Percentiles rank a stretch among this genome's conserved stretches.
These are phyloP conservation scores for Fusarium multiceps DNA, from an alignment of 2,329 filamentous ascomycete species.

Conservation along the genomic window DNA sequence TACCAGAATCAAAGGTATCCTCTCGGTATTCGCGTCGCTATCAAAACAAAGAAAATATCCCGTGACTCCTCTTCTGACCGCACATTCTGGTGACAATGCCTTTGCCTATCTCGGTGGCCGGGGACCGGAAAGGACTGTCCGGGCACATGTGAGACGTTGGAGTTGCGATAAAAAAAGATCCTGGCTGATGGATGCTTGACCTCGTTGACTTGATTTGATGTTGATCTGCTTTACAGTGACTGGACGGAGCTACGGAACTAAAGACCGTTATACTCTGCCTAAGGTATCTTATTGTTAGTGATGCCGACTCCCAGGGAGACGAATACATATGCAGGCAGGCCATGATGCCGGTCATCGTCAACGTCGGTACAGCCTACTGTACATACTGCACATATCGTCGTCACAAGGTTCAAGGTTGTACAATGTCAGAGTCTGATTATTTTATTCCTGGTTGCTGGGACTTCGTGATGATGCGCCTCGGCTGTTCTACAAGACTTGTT, in stretches of 20 bases:
- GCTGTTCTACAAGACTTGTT: background rate
- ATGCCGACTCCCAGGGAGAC: constrained; percentile 18
- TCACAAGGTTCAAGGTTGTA: constrained; percentile 9
- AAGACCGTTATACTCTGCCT: constrained; percentile 1
- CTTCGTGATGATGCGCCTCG: constrained; percentile 6
- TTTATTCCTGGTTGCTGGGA: constrained; percentile 3
- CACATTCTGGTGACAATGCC: constrained; percentile 32
- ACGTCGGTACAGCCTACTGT: constrained; percentile 23
- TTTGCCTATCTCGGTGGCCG: constrained; percentile 22
- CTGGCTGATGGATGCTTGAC: constrained; percentile 6
- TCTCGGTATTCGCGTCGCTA: constrained; percentile 25
- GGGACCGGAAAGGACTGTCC: constrained; percentile 31
- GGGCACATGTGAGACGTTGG: constrained; percentile 29
- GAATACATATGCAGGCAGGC: constrained; percentile 41
- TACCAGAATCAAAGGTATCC: constrained; percentile 20
- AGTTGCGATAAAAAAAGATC: constrained; percentile 13
- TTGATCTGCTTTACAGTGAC: background rate
- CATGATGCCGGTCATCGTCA: constrained; percentile 6
- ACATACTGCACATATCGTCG: background rate
- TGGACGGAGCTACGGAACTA: constrained; percentile 19
- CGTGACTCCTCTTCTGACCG: constrained; percentile 40
- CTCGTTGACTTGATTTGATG: background rate
- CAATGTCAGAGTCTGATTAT: background rate
- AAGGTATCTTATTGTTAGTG: constrained; percentile 11
- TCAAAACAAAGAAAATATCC: constrained; percentile 5